Evolutionary conservation across 1,139 yeast species (phyloP).

Genomic region (Geotrichum armillariae): DNA sequence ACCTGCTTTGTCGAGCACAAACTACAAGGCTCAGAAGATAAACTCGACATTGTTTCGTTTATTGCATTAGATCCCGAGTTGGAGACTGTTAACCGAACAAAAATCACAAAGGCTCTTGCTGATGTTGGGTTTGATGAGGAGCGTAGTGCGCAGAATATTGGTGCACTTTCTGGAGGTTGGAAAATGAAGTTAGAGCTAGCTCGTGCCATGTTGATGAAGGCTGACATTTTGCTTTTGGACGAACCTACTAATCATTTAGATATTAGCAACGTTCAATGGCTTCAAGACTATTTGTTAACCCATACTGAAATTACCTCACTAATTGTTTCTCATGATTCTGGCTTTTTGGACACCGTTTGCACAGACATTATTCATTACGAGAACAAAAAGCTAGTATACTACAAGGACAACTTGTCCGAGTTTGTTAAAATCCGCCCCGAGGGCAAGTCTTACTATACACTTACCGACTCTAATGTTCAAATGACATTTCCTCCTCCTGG

Average conservation of each 20-base stretch:
- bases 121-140: slow-evolving; percentile 92
- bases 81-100: slow-evolving; percentile 57
- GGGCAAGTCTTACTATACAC: slow-evolving; percentile 94
- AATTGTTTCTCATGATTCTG: slow-evolving; percentile 97
- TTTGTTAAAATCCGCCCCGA: slow-evolving; percentile 93
- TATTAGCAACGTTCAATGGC: slow-evolving; percentile 91
- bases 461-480: slow-evolving; percentile 87
- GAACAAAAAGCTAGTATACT: slow-evolving; percentile 89
- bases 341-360: slow-evolving; percentile 93
- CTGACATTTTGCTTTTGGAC: slow-evolving; percentile 89
- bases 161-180: slow-evolving; percentile 90
- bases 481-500: slow-evolving; percentile 99
- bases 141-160: slow-evolving; percentile 85
- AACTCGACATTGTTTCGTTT: slow-evolving; percentile 81
- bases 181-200: slow-evolving; percentile 98
- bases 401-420: slow-evolving; percentile 92
- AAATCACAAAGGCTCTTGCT: slow-evolving; percentile 71
- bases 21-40: slow-evolving; percentile 93
- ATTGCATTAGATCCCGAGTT: slow-evolving; percentile 91
- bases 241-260: slow-evolving; percentile 99
- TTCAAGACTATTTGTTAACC: slow-evolving; percentile 73
- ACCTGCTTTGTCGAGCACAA: slow-evolving; percentile 98
- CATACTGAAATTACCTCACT: slow-evolving; percentile 88
- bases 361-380: slow-evolving; percentile 97
- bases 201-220: slow-evolving; percentile 97